A percentile compares a stretch with the other conserved stretches of the same genome.
phyloP scores from a whole-genome alignment of 768 basidiomycete genomes.

The Mycena floridula region DNA sequence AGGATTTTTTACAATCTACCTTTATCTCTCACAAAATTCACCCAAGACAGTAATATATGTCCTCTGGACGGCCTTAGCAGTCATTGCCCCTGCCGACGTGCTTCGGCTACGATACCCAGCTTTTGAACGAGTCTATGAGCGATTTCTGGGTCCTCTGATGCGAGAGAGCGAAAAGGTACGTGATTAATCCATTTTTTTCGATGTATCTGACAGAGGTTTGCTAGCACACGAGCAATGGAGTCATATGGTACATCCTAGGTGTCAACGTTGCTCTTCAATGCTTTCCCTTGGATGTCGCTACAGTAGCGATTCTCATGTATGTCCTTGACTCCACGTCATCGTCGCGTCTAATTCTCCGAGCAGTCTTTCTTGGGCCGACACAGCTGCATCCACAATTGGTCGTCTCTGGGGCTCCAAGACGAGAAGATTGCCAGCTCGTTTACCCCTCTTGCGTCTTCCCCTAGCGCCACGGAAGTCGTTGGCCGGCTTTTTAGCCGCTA shows the following conservation, averaged over 20 bases:
- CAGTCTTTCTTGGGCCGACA: conserved; percentile 95
- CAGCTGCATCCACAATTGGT: conserved; percentile 87
- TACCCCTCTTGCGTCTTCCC: conserved; percentile 42
- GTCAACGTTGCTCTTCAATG: conserved; percentile 69
- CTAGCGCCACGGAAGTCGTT: conserved; percentile 80
- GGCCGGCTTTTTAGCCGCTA: conserved; percentile 79
- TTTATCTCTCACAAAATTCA: conserved; percentile 45
- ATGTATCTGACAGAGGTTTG: background rate
- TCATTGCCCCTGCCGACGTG: conserved; percentile 71
- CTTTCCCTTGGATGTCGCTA: conserved; percentile 83
- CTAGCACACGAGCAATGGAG: conserved; percentile 74
- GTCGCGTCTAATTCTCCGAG: background rate
- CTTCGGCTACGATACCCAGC: conserved; percentile 59
- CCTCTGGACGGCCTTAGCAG: conserved; percentile 58
- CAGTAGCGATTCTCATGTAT: conserved; percentile 58
- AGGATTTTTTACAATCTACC: conserved; percentile 61
- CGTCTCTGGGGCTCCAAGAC: conserved; percentile 76
- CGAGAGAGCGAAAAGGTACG: conserved; percentile 78
- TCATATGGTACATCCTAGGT: conserved; percentile 87
- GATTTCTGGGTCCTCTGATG: conserved; percentile 76
- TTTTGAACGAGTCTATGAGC: conserved; percentile 70
- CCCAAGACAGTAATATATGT: conserved; percentile 48
- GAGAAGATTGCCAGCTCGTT: conserved; percentile 44
- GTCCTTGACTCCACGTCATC: background rate
- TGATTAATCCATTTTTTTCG: background rate